A percentile compares a stretch with the other conserved stretches of the same genome.
Evolutionary conservation across 345 rosid species (phyloP).

Genomic region (Lumnitzera racemosa): DNA sequence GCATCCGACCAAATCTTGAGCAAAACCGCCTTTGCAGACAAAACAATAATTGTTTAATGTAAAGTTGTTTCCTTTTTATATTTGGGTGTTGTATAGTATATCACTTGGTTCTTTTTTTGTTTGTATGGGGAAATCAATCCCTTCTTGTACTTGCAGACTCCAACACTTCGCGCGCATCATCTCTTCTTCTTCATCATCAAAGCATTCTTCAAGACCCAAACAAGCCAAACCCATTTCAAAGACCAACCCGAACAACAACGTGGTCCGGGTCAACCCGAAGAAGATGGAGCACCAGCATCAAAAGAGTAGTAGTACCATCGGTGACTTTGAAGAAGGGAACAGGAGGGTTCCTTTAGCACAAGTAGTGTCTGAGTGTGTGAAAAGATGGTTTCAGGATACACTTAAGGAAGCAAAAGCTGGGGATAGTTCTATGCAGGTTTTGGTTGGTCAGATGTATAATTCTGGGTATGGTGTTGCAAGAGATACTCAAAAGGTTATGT

Average conservation of each 20-base stretch:
- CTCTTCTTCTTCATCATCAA: conserved; percentile 21
- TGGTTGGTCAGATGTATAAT: conserved; percentile 84
- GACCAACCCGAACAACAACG: conserved; percentile 10
- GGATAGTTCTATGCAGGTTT: conserved; percentile 61
- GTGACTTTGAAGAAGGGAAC: conserved; percentile 11
- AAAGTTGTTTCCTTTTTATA: too few relatives aligned
- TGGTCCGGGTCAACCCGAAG: conserved; percentile 16
- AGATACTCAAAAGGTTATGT: conserved; percentile 58
- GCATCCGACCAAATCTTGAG: too few relatives aligned
- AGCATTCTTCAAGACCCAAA: conserved; percentile 26
- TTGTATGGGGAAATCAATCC: conserved; percentile 58
- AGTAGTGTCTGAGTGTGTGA: conserved; percentile 65
- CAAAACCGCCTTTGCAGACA: too few relatives aligned
- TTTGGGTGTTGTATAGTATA: too few relatives aligned
- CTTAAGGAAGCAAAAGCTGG: conserved; percentile 72
- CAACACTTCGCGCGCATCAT: conserved; percentile 32
- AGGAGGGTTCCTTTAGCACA: conserved; percentile 43
- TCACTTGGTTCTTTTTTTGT: too few relatives aligned
- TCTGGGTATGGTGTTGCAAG: conserved; percentile 68
- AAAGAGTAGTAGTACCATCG: conserved; percentile 1
- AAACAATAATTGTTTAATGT: too few relatives aligned
- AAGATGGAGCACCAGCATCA: conserved; percentile 20
- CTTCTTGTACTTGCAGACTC: conserved; percentile 23
- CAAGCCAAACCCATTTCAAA: conserved; percentile 18
- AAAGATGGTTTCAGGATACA: conserved; percentile 72